These are phyloP conservation scores for Penicillium odoratum DNA, from an alignment of 495 filamentous ascomycete genomes.

Conservation along the genomic window DNA sequence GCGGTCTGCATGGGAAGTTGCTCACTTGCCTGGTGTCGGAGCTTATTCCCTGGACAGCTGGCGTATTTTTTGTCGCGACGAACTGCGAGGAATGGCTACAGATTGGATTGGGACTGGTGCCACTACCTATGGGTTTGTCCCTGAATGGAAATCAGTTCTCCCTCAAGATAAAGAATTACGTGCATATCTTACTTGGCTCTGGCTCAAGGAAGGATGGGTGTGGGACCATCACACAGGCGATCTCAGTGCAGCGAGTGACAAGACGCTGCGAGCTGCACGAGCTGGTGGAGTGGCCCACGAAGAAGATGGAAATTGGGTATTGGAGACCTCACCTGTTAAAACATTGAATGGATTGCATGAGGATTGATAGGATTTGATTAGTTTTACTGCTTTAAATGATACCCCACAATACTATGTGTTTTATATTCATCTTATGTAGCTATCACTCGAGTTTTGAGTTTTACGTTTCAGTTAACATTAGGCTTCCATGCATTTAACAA, in stretches of 20 bases:
- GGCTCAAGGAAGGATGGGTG: constrained; percentile 79
- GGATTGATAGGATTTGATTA: neutral
- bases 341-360: constrained; percentile 31
- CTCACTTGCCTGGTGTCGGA: constrained; percentile 78
- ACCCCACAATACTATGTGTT: neutral
- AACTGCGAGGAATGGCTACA: constrained; percentile 59
- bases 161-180: constrained; percentile 87
- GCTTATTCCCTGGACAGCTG: constrained; percentile 88
- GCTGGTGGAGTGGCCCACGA: constrained; percentile 63
- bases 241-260: constrained; percentile 53
- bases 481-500: constrained; percentile 24
- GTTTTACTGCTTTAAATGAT: neutral
- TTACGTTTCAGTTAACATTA: constrained; percentile 9
- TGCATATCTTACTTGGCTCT: constrained; percentile 86
- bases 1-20: constrained; percentile 76
- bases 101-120: constrained; percentile 58
- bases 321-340: constrained; percentile 41
- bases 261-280: constrained; percentile 57
- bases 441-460: neutral
- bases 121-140: constrained; percentile 30
- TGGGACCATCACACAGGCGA: constrained; percentile 78
- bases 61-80: constrained; percentile 91
- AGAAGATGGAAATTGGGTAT: constrained; percentile 51
- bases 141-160: constrained; percentile 85
- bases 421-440: neutral